Base-by-base conservation (phyloP, 371 early-diverging fungal genomes). In the Actinomucor elegans region DNA sequence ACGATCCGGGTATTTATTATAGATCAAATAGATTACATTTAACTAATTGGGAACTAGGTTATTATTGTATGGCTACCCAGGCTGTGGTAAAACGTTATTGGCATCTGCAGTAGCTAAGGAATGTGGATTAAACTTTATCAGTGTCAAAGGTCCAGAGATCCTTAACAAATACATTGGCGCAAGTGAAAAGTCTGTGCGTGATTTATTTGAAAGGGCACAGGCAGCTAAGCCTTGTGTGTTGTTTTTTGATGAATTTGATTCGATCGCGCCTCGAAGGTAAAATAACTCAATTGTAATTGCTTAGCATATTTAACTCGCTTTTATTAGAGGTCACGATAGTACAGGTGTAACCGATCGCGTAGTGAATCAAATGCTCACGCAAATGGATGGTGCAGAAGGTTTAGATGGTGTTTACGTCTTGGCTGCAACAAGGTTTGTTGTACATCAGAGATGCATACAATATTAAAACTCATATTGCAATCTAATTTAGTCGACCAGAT, bases 231-330 rank as follows among this genome's bases (percentile, higher is more conserved):
- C 94, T 21, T 96, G 92, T 58, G 83, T 93, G 0, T 67, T 96
- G 28, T 94, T 96, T 67, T 97, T 97, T 79, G 99, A 99, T 73
- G 99, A 99, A 69, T 96, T 99, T 78, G 99, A 99, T 73, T 87
- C 95, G 14, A 87, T 99, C 63, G 96, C 96, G 0, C 91, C 92
- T 29, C 71, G 90, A 55, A 81, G 90, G 82, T 86, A 69, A 56
- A 24, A 23, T 26, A 23, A 15, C 34, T 9, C 21, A 8, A 37
- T 11, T 3, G 4, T 24, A 15, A 27, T 27, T n/a, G 24, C n/a
- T 33, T 24, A 38, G 37, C 17, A 37, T 23, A 17, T 14, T 36
- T 44, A 53, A 35, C 23, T n/a, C 29, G 28, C 15, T 45, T 32
- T 27, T 18, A 3, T 38, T 55, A 88, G 92, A 81, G 94, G 93